Percentiles rank a stretch among this genome's conserved stretches.
Conservation (phyloP, 768 basidiomycete species). For the Glaciozyma martinii region DNA sequence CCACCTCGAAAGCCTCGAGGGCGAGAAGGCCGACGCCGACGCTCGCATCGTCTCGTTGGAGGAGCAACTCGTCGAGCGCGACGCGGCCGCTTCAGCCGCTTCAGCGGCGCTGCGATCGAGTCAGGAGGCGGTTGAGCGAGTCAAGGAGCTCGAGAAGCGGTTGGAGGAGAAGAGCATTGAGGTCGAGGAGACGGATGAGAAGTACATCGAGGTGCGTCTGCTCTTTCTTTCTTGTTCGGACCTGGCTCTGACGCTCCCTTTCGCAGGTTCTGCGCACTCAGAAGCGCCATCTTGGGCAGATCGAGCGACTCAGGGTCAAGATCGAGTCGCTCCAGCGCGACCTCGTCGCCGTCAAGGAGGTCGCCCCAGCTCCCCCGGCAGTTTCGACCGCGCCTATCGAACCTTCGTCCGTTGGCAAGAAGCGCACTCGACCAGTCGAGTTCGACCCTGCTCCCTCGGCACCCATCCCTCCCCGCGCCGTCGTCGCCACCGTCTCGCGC, state of each 20-base stretch:
- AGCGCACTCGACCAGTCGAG: constrained; percentile 17
- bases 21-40: constrained; percentile 1
- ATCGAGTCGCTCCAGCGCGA: constrained; percentile 23
- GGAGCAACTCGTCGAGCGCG: background rate
- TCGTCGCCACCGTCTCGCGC: constrained; percentile 6
- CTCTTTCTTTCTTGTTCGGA: no score
- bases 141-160: constrained; percentile 18
- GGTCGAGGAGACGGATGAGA: constrained; percentile 28
- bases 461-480: background rate
- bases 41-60: background rate
- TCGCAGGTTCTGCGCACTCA: constrained; percentile 21
- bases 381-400: background rate
- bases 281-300: constrained; percentile 13
- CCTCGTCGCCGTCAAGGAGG: constrained; percentile 18
- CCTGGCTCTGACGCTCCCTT: background rate
- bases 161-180: constrained; percentile 12
- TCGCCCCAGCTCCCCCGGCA: background rate
- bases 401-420: constrained; percentile 8
- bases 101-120: background rate
- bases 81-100: background rate
- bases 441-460: constrained; percentile 12
- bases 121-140: background rate
- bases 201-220: constrained; percentile 20
- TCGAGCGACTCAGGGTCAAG: constrained; percentile 27
- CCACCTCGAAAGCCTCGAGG: background rate